Evolutionary conservation across 148 eudicot genomes (phyloP), one percentile per base, ranked within the genome.

Genomic region (Chenopodium suecicum): DNA sequence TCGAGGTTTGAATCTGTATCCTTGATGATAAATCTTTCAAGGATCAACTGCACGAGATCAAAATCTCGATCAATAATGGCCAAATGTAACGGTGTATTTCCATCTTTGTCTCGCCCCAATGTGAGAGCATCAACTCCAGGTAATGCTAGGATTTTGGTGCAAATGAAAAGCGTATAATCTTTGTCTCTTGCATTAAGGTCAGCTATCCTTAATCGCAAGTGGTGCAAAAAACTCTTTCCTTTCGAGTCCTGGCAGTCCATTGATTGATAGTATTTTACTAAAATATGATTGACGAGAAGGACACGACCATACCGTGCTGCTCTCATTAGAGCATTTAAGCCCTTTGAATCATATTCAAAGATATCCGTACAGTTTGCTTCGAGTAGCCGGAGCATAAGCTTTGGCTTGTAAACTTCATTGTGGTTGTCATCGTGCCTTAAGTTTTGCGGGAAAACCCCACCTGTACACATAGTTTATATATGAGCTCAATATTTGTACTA

Each of bases 51-150:
- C 1, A 7, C 54, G 8, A 71, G 25, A 41, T 71, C 74, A 41
- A 41, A 71, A 71, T 71, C 74, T 19, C 9, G 14, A 41, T 71
- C 74, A 50, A 71, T 11, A 10, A 71, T 71, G 6, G 74, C 74
- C 74, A 71, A 20, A 71, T 71, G 74, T 9, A 71, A 44, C 2
- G 74, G 74, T 22, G 74, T 71, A 71, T 71, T 71, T 20, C 74
- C 74, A 22, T 71, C 74, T 20, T 71, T 16, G 74, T 71, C 74
- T 71, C 29, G 23, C 22, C 11, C 16, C 7, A 37, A 22, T 37
- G 16, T 71, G 25, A 71, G 74, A 71, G 22, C 34, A 71, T 44
- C 27, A 44, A 71, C 46, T 44, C 29, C 74, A 71, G 16, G 16
- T n/a, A 37, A 9, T 44, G 7, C 54, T 71, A 71, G 50, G 74